A percentile compares a stretch with the other conserved stretches of the same genome.
Evolutionary conservation across 1,284 basidiomycete species (phyloP).

Genomic region (Papiliotrema terrestris): DNA sequence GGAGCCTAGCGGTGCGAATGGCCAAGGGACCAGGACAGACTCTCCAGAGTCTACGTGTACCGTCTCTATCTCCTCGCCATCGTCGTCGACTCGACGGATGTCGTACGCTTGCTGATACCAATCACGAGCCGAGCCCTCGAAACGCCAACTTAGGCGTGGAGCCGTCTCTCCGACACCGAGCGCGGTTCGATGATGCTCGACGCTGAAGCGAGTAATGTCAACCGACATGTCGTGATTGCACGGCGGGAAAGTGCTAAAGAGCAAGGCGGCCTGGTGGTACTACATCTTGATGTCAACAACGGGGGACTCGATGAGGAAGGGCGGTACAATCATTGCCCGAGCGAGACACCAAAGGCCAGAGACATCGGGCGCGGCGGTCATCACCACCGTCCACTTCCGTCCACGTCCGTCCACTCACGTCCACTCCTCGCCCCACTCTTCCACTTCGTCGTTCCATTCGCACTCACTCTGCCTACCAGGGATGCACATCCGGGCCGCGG

Average conservation of each 20-base stretch:
- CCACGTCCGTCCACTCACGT: background rate
- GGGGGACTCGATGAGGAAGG: too few relatives aligned
- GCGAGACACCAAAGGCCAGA: too few relatives aligned
- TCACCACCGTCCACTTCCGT: too few relatives aligned
- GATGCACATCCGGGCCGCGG: background rate
- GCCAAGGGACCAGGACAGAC: slow-evolving; percentile 7
- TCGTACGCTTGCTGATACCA: slow-evolving; percentile 31
- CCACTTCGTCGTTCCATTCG: background rate
- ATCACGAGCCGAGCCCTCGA: slow-evolving; percentile 5
- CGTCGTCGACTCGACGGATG: slow-evolving; percentile 7
- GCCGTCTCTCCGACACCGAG: slow-evolving; percentile 7
- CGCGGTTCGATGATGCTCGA: slow-evolving; percentile 5
- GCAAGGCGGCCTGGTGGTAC: too few relatives aligned
- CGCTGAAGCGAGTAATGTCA: slow-evolving; percentile 3
- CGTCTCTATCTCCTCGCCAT: background rate
- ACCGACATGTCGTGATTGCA: background rate
- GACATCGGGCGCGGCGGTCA: too few relatives aligned
- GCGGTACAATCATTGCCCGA: too few relatives aligned
- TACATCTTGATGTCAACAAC: too few relatives aligned
- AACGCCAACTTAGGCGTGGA: slow-evolving; percentile 35
- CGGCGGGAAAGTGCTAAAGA: too few relatives aligned
- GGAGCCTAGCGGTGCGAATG: background rate
- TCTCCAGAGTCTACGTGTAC: slow-evolving; percentile 13
- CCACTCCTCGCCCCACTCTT: background rate
- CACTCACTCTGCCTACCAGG: background rate